Percentiles rank a stretch among this genome's conserved stretches.
Conservation (phyloP, 768 basidiomycete genomes). For the Saitozyma podzolica region DNA sequence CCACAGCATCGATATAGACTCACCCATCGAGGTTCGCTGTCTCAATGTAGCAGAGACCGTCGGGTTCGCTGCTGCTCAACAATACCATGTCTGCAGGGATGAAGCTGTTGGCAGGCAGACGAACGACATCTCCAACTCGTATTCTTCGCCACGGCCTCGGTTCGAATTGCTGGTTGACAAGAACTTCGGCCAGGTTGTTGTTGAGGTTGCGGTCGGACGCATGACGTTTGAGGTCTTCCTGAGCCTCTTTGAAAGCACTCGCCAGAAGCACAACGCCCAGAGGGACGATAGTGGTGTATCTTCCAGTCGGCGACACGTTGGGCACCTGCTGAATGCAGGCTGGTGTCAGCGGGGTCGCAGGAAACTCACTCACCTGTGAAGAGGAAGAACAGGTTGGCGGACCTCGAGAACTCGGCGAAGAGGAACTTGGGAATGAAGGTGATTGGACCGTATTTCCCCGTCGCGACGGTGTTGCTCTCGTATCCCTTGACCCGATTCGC, state of each 20-base stretch:
- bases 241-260: conserved; percentile 90
- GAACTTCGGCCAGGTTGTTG: conserved; percentile 73
- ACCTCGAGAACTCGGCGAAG: conserved; percentile 96
- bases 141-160: conserved; percentile 85
- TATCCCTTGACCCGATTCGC: conserved; percentile 61
- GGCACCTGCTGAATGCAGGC: conserved; percentile 97
- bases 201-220: conserved; percentile 92
- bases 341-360: conserved; percentile 16
- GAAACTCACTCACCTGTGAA: conserved; percentile 63
- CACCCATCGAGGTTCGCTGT: conserved; percentile 97
- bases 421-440: conserved; percentile 93
- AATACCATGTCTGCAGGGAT: conserved; percentile 93
- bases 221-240: conserved; percentile 97
- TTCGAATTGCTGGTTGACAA: conserved; percentile 63
- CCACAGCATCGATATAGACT: conserved; percentile 18
- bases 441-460: conserved; percentile 87
- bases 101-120: conserved; percentile 86
- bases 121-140: conserved; percentile 85
- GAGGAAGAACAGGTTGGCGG: conserved; percentile 96
- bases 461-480: conserved; percentile 81
- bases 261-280: conserved; percentile 83
- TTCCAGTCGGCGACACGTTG: conserved; percentile 92
- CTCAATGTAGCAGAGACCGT: conserved; percentile 96
- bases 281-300: conserved; percentile 91
- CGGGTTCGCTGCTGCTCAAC: conserved; percentile 87